These are phyloP conservation scores for Dryadomyces sulphureus DNA, from an alignment of 2,329 filamentous ascomycete genomes.

Conservation along the genomic window DNA sequence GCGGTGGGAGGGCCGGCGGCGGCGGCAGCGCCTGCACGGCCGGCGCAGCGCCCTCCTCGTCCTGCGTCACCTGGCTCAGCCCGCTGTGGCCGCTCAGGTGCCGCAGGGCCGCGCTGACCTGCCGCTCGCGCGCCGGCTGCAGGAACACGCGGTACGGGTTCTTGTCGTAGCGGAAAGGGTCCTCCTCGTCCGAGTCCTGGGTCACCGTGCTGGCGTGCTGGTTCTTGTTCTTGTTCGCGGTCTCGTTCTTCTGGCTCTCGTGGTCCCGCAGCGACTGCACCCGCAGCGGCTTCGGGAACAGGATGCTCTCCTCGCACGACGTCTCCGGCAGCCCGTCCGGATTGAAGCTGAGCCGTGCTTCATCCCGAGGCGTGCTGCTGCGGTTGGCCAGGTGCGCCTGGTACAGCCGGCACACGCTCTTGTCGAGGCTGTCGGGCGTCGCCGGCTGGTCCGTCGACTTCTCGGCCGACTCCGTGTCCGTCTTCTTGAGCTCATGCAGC, in stretches of 20 bases:
- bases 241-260: too few species aligned
- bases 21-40: slow-evolving; percentile 2
- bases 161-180: slow-evolving; percentile 32
- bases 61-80: slow-evolving; percentile 12
- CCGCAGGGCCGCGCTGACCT: slow-evolving; percentile 26
- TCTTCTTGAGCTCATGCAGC: not conserved
- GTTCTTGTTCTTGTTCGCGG: not conserved
- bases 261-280: slow-evolving; percentile 7
- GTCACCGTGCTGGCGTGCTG: slow-evolving; percentile 13
- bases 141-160: slow-evolving; percentile 23
- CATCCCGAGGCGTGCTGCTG: not conserved
- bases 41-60: slow-evolving; percentile 14
- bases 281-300: slow-evolving; percentile 11
- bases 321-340: not conserved
- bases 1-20: slow-evolving; percentile 8
- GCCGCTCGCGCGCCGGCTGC: slow-evolving; percentile 23
- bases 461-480: not conserved
- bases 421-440: slow-evolving; percentile 17
- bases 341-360: slow-evolving; percentile 3
- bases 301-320: not conserved
- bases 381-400: slow-evolving; percentile 5
- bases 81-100: slow-evolving; percentile 15
- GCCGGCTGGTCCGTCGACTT: slow-evolving; percentile 4
- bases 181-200: slow-evolving; percentile 24
- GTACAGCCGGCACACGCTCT: slow-evolving; percentile 19